Base-by-base conservation (phyloP, 2,329 filamentous ascomycete genomes). In the Botryotinia globosa region DNA sequence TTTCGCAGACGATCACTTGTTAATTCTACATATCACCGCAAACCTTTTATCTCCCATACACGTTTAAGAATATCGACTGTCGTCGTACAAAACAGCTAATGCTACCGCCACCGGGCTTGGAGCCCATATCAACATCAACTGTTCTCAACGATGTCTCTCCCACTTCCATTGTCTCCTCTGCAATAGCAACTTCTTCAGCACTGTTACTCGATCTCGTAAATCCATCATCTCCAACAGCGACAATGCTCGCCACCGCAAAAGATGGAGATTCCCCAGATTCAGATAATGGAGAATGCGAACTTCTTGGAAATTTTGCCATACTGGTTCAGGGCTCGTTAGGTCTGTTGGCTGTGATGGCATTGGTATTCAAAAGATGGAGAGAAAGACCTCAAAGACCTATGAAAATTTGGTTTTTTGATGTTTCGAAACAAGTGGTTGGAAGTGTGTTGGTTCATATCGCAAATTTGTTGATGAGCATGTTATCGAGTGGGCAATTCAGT, bases 331-430 rank as follows among this genome's bases (percentile, higher is more conserved):
- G 89, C 61, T 93, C 94, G 1, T 88, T 99, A 29, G 96, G 96
- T 29, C 89, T 87, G 29, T 85, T 98, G 72, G 96, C 96, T 14
- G 84, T 98, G 69, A 85, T 95, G 71, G 93, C 94, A 1, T 87
- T 99, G 66, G 95, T 98, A 12, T 97, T 90, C 85, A 99, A 99
- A 85, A 88, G 96, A 77, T 97, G 92, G 90, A 89, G 93, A 76
- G 96, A 99, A 83, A 88, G 93, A 73, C 95, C 96, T 1, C 95
- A 98, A 81, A 88, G 96, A 72, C 95, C 95, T 1, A 80, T 98
- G 80, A 97, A 97, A 86, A 94, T 99, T 76, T 99, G 96, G 95
- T 94, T 93, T 82, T 99, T 98, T 82, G 96, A 99, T 81, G 96
- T 91, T 37, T 97, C 94, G 45, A 99, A 99, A 85, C 96, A 99